These are phyloP conservation scores for Blastobotrys buckinghamii DNA, from an alignment of 1,139 yeast species.

Conservation along the genomic window DNA sequence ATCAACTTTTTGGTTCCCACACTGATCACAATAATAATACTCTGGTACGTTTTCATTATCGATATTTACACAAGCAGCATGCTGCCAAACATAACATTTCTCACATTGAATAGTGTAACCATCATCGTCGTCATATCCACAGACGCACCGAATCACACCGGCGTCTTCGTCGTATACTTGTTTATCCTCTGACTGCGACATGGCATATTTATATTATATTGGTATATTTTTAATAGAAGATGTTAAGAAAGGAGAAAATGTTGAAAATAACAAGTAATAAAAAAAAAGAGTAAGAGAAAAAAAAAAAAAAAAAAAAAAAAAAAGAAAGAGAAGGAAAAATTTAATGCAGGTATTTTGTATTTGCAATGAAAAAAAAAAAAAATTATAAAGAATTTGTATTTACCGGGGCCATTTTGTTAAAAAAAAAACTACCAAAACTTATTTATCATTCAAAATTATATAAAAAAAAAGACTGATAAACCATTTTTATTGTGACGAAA, in stretches of 20 bases:
- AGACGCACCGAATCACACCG: slow-evolving; percentile 83
- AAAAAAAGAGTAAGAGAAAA: neutral
- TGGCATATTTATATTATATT: slow-evolving; percentile 1
- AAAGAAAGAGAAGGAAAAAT: neutral
- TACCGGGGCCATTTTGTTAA: neutral
- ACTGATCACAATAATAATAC: slow-evolving; percentile 72
- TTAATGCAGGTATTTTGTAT: too few species aligned
- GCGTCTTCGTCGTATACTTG: slow-evolving; percentile 42
- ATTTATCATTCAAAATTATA: too few species aligned
- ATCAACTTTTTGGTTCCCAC: slow-evolving; percentile 57
- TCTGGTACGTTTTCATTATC: slow-evolving; percentile 74
- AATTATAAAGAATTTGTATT: neutral
- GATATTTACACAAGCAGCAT: slow-evolving; percentile 82
- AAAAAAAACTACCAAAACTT: neutral
- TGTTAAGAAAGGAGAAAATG: neutral
- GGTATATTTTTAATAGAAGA: neutral
- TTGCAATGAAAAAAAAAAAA: neutral
- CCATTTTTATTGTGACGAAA: too few species aligned
- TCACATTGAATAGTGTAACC: slow-evolving; percentile 96
- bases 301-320: neutral
- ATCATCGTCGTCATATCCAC: slow-evolving; percentile 86
- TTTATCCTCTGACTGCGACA: slow-evolving; percentile 1
- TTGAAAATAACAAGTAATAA: neutral
- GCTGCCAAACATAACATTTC: slow-evolving; percentile 90
- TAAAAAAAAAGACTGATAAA: too few species aligned